Conservation (phyloP, 1,139 yeast species). For the Saccharomycopsis hybrid region DNA sequence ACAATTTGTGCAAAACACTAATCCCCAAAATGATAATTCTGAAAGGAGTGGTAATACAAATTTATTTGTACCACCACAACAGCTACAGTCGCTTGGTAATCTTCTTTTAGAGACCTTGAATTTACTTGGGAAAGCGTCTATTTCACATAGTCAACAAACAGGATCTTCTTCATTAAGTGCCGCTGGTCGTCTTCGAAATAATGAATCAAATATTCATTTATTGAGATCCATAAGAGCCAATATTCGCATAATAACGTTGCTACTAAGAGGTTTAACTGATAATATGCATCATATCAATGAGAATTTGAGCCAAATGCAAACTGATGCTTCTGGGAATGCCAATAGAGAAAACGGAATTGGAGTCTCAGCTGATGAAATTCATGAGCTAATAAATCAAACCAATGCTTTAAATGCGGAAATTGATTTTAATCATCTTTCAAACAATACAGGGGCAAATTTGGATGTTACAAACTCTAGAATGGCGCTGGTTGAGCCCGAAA, state of each 20-base stretch:
- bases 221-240: slow-evolving; percentile 7
- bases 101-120: slow-evolving; percentile 7
- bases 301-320: background rate
- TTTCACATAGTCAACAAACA: background rate
- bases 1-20: slow-evolving; percentile 4
- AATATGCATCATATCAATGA: slow-evolving; percentile 5
- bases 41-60: background rate
- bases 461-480: background rate
- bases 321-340: background rate
- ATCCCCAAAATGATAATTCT: background rate
- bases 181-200: background rate
- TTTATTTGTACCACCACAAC: background rate
- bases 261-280: slow-evolving; percentile 1
- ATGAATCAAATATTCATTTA: slow-evolving; percentile 6
- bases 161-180: background rate
- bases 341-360: background rate
- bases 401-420: slow-evolving; percentile 3
- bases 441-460: background rate
- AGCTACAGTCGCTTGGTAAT: slow-evolving; percentile 1
- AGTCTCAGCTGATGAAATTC: background rate
- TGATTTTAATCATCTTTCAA: background rate
- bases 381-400: slow-evolving; percentile 9
- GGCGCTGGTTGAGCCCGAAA: background rate
- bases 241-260: background rate
- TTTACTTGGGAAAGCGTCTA: slow-evolving; percentile 1